Base-by-base conservation (phyloP, 164 flowering plant species). In the Platanus orientalis region DNA sequence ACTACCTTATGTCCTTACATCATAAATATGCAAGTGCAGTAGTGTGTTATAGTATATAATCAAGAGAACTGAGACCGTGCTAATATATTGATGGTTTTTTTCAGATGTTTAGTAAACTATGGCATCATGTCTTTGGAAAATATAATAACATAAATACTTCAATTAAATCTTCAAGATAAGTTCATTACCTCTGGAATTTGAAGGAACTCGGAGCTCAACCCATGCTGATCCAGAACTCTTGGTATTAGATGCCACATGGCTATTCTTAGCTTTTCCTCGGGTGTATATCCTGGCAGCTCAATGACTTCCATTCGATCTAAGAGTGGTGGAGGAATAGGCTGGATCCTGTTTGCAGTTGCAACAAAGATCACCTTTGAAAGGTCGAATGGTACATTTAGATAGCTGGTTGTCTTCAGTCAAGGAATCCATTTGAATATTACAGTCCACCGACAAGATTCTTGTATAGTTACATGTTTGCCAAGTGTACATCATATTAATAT, bases 251-350 rank as follows among this genome's bases (percentile, higher is more conserved):
- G 91, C 50, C 57, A 80, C 86, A 87, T 89, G 49, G 97, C 97
- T 64, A 95, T 92, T 71, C 65, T 87, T 29, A 90, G 87, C 76
- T 95, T 95, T 75, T 95, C 99, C 65, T 95, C 99, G 52, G 83
- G 92, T 58, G 99, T 90, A 77, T 95, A 95, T 39, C 99, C 99
- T 67, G 99, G 97, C 66, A 95, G 80, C 76, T 95, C 98, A 74
- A 95, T 92, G 67, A 95, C 94, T 77, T 95, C 99, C 99, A 95
- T 90, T 74, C 99, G 81, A 69, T 95, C 99, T 29, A 85, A 68
- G 56, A 95, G 91, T 52, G 99, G 76, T 14, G 99, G 99, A 69
- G 99, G 97, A 70, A 95, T 95, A 58, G 97, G 99, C 76, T 92
- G 94, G 47, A 76, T 67, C 66, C 82, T 88, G 70, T 95, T 95